phyloP scores from a whole-genome alignment of 257 asterid genomes.

The Solanum bulbocastanum region DNA sequence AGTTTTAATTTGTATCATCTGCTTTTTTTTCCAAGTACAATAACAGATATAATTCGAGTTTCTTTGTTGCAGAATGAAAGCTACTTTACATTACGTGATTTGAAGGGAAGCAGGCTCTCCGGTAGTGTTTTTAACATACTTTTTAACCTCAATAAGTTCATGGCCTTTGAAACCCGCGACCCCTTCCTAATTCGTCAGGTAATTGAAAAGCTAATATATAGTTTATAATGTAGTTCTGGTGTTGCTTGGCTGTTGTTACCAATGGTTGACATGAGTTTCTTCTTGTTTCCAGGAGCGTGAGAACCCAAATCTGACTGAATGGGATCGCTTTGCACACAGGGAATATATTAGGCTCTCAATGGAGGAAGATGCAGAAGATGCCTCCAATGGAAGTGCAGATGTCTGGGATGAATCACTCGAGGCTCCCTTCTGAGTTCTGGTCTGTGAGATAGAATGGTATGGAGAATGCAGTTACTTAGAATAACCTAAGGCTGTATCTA shows the following conservation, averaged over 20 bases:
- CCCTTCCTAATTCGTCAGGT: slow-evolving; percentile 99
- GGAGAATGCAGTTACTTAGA: slow-evolving; percentile 1
- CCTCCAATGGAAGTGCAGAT: slow-evolving; percentile 99
- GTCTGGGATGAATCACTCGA: slow-evolving; percentile 99
- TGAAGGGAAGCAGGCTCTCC: slow-evolving; percentile 80
- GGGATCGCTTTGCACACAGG: slow-evolving; percentile 99
- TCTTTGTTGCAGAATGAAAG: slow-evolving; percentile 62
- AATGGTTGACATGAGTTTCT: slow-evolving; percentile 4
- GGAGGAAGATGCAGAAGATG: slow-evolving; percentile 99
- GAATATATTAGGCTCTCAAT: slow-evolving; percentile 97
- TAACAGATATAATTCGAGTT: neutral
- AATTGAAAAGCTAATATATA: neutral
- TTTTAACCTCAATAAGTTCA: slow-evolving; percentile 94
- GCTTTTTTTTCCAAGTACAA: neutral
- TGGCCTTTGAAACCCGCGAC: slow-evolving; percentile 99
- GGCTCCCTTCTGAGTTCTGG: slow-evolving; percentile 84
- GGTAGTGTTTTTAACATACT: slow-evolving; percentile 92
- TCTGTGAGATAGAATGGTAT: slow-evolving; percentile 32
- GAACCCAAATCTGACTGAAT: slow-evolving; percentile 93
- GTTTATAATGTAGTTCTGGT: neutral
- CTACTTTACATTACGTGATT: slow-evolving; percentile 71
- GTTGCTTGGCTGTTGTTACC: neutral
- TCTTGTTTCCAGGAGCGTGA: slow-evolving; percentile 79
- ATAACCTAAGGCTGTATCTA: neutral
- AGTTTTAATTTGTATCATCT: neutral